A percentile compares a stretch with the other conserved stretches of the same genome.
phyloP scores from a whole-genome alignment of 179 eudicot genomes.

The Camellia oleifera region DNA sequence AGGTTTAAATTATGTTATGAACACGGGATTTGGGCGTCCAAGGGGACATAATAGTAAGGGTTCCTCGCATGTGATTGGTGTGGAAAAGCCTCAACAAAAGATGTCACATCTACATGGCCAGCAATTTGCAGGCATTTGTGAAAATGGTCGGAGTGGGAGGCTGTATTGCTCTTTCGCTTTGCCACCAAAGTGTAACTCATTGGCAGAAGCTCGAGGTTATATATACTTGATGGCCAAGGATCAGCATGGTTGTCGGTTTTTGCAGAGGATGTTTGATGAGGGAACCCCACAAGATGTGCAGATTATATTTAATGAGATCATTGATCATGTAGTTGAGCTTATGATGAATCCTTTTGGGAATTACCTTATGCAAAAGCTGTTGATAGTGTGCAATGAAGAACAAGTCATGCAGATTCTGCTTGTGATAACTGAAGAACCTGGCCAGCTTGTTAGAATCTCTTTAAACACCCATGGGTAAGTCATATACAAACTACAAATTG shows the following conservation, averaged over 20 bases:
- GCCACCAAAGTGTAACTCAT: slow-evolving; percentile 36
- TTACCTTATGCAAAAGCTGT: slow-evolving; percentile 77
- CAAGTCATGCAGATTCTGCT: slow-evolving; percentile 69
- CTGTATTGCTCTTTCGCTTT: slow-evolving; percentile 23
- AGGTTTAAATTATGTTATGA: slow-evolving; percentile 26
- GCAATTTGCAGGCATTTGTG: slow-evolving; percentile 30
- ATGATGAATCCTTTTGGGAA: slow-evolving; percentile 87
- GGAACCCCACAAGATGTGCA: slow-evolving; percentile 56
- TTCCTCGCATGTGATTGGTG: slow-evolving; percentile 8
- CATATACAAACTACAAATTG: background rate
- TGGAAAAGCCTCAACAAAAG: slow-evolving; percentile 26
- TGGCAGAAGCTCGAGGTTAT: slow-evolving; percentile 45
- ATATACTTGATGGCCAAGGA: slow-evolving; percentile 71
- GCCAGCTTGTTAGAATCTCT: slow-evolving; percentile 70
- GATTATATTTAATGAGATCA: slow-evolving; percentile 55
- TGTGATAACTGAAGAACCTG: slow-evolving; percentile 53
- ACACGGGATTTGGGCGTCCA: slow-evolving; percentile 24
- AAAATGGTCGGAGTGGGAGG: slow-evolving; percentile 25
- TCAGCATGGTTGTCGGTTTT: slow-evolving; percentile 78
- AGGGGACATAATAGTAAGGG: slow-evolving; percentile 21
- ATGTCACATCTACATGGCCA: slow-evolving; percentile 25
- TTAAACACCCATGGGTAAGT: slow-evolving; percentile 82
- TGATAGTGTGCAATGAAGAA: slow-evolving; percentile 71
- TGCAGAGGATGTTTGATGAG: slow-evolving; percentile 68
- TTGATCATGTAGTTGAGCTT: slow-evolving; percentile 65